Evolutionary conservation across 257 asterid species (phyloP), one percentile per base, ranked within the genome.

Genomic region (Ligustrum vulgare): DNA sequence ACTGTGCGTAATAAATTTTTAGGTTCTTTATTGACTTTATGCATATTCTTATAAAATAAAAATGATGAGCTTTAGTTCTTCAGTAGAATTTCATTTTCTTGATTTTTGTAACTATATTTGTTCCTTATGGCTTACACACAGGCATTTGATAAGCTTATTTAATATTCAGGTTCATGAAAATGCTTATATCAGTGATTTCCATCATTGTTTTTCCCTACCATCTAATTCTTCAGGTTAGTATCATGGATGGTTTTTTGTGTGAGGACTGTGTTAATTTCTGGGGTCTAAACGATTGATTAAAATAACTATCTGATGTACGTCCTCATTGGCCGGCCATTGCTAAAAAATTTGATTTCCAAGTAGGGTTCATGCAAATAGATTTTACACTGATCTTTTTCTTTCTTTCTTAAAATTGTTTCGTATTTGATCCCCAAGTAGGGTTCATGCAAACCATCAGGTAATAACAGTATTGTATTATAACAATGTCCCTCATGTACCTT

Each of bases 161-260:
- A 64, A 74, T 67, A 33, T 81, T 80, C 90, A 87, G 94, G 92
- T 92, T 75, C 98, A 94, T 86, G 98, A 94, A 85, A 94, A 94
- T 83, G 95, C 98, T 31, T 94, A 94, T 77, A 71, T 86, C 43
- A 91, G 95, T 82, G 96, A 92, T 80, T 92, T 83, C 78, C 98
- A 94, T 79, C 98, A 94, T 86, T 94, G 98, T 87, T 94, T 92
- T 77, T 82, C 93, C 60, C 64, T 88, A 41, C 84, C 89, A 43
- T 88, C 95, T 32, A 92, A 92, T 84, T 81, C 86, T 69, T 92
- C 98, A 76, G 97, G 98, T 94, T 77, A 76, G 87, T 75, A 71
- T 74, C 0, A 69, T 25, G 22, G 70, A 77, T 70, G 69, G 54
- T 72, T 73, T 63, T 7, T 54, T 54, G 2, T 6, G 22, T 49